A percentile compares a stretch with the other conserved stretches of the same genome.
Conservation (phyloP, 495 filamentous ascomycete species). For the Xylaria nigripes region DNA sequence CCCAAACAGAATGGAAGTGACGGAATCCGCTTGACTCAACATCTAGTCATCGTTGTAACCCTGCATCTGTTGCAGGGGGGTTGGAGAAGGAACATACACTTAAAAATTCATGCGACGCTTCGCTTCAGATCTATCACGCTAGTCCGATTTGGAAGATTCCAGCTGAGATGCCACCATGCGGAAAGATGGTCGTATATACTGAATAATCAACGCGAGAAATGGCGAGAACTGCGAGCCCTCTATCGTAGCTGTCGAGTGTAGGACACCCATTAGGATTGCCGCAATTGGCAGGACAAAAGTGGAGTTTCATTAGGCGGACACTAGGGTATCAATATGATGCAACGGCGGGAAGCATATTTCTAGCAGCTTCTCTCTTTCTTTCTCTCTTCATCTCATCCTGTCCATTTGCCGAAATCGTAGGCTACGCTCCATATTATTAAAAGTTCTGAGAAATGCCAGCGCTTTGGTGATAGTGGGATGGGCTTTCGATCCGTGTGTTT, state of each 20-base stretch:
- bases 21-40: background rate
- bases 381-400: background rate
- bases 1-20: background rate
- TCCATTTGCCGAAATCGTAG: background rate
- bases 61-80: background rate
- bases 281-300: background rate
- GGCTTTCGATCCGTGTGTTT: constrained; percentile 90
- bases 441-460: constrained; percentile 99
- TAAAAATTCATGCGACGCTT: background rate
- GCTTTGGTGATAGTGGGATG: constrained; percentile 76
- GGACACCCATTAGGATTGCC: background rate
- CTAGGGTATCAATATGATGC: constrained; percentile 5
- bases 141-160: background rate
- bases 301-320: constrained; percentile 1
- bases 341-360: background rate
- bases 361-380: background rate
- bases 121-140: background rate
- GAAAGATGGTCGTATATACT: constrained; percentile 1
- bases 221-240: background rate
- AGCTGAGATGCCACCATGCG: background rate
- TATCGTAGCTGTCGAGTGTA: background rate
- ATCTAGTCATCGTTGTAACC: background rate
- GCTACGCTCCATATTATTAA: constrained; percentile 32
- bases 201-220: background rate
- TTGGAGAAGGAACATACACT: background rate